Evolutionary conservation across 306 rosid genomes (phyloP), one percentile per base, ranked within the genome.

Genomic region (Pterocarpus santalinus): DNA sequence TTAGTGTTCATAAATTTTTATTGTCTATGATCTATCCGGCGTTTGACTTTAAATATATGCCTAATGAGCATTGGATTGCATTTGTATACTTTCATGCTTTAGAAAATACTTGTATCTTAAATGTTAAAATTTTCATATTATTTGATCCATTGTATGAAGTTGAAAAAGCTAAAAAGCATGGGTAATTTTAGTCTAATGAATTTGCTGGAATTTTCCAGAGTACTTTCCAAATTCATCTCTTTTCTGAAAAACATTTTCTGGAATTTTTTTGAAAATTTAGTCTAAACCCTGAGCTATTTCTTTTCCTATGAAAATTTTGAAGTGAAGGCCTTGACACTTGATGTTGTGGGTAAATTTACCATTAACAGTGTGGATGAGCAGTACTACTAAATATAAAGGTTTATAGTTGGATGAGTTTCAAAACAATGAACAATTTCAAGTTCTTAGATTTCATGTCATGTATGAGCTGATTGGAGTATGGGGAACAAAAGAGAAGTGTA

Each of bases 221-320:
- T 60, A 8, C n/a, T 60, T 61, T 28, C 39, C 7, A 56, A 53
- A 22, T 22, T 22, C 28, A 2, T 58, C 22, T 58, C 0, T 17
- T 17, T 58, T 17, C 8, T n/a, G 4, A n/a, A 7, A 56, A 1
- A 0, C 16, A 16, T 34, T 34, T 64, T 64, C 10, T 35, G 69
- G 46, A 34, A 63, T 63, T 63, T 63, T 63, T 44, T 62, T 11
- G 41, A 63, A 63, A 63, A 5, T 63, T 34, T 63, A 33, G 15
- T 22, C 1, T 22, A 22, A 22, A 22, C 28, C 1, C 28, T 22
- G 28, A 22, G 28, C 28, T 22, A 22, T 22, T 22, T 22, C 28
- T 22, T 22, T 22, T 22, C 28, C 28, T 22, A 22, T 22, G 28
- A 22, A 22, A 22, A 22, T 22, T 22, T 22, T 22, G 58, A 52